A percentile compares a stretch with the other conserved stretches of the same genome.
These are phyloP conservation scores for Carex pumila DNA, from an alignment of 176 grass and related monocot species.

Conservation along the genomic window DNA sequence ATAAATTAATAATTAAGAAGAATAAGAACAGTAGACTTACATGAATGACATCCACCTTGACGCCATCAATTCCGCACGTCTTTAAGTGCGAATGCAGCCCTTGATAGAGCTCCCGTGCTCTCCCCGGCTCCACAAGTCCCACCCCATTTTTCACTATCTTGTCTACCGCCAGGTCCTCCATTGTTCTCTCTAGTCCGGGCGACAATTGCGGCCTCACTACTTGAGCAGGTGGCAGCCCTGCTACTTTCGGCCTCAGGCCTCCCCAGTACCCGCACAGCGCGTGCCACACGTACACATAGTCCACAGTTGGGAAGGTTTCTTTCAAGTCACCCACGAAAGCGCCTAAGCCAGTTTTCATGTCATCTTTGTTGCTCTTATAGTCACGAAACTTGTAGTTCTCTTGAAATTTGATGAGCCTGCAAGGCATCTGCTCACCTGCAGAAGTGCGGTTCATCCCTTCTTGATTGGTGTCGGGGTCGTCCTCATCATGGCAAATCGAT, in stretches of 20 bases:
- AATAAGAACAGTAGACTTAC: constrained; percentile 31
- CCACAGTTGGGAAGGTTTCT: constrained; percentile 49
- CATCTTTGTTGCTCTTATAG: constrained; percentile 34
- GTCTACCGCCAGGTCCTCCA: constrained; percentile 88
- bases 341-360: constrained; percentile 30
- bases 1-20: neutral
- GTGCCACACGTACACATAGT: constrained; percentile 98
- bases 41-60: constrained; percentile 97
- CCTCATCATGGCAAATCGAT: constrained; percentile 75
- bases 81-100: constrained; percentile 66
- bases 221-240: constrained; percentile 35
- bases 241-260: constrained; percentile 46
- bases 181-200: constrained; percentile 52
- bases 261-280: constrained; percentile 96
- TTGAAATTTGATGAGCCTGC: constrained; percentile 74
- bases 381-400: constrained; percentile 90
- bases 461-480: constrained; percentile 38
- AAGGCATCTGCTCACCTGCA: constrained; percentile 94
- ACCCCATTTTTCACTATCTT: constrained; percentile 78
- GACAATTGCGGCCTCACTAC: constrained; percentile 50
- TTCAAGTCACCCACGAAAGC: constrained; percentile 76
- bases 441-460: constrained; percentile 73
- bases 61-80: constrained; percentile 71
- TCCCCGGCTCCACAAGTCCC: constrained; percentile 50
- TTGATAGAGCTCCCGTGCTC: constrained; percentile 54